Conservation (phyloP, 148 eudicot genomes). For the Persicaria maculosa region DNA sequence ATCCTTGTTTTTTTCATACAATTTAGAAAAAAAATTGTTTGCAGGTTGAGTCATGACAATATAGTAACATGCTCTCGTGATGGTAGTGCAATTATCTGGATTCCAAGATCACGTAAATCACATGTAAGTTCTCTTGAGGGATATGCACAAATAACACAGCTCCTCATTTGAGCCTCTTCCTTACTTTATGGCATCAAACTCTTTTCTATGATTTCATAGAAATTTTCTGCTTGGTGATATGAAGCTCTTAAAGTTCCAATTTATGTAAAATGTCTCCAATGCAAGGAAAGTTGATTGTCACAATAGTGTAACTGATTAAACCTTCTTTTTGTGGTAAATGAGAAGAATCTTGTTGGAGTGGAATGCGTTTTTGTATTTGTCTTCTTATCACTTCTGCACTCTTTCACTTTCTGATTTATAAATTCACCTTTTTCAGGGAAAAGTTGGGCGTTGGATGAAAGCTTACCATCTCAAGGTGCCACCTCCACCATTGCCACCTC, state of each 20-base stretch:
- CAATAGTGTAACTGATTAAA: neutral
- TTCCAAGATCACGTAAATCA: constrained; percentile 77
- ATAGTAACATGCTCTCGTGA: constrained; percentile 99
- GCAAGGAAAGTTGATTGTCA: neutral
- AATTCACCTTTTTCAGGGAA: constrained; percentile 42
- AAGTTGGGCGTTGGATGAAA: constrained; percentile 74
- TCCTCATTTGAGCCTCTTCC: neutral
- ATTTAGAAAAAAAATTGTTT: constrained; percentile 9
- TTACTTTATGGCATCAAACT: neutral
- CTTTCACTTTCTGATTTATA: constrained; percentile 10
- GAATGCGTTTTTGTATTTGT: neutral
- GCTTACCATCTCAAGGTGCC: constrained; percentile 99
- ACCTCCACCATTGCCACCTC: constrained; percentile 92
- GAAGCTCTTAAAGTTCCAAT: neutral
- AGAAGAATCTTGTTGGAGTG: constrained; percentile 4
- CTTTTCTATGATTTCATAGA: neutral
- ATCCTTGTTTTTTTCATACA: neutral
- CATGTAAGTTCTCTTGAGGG: constrained; percentile 54
- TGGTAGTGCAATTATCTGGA: constrained; percentile 99
- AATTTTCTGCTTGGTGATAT: neutral
- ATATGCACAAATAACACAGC: neutral
- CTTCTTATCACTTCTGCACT: constrained; percentile 5
- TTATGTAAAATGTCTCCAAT: neutral
- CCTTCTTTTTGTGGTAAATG: neutral
- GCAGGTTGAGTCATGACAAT: constrained; percentile 86